phyloP scores from a whole-genome alignment of 768 basidiomycete genomes.

The Hericium alpestre region DNA sequence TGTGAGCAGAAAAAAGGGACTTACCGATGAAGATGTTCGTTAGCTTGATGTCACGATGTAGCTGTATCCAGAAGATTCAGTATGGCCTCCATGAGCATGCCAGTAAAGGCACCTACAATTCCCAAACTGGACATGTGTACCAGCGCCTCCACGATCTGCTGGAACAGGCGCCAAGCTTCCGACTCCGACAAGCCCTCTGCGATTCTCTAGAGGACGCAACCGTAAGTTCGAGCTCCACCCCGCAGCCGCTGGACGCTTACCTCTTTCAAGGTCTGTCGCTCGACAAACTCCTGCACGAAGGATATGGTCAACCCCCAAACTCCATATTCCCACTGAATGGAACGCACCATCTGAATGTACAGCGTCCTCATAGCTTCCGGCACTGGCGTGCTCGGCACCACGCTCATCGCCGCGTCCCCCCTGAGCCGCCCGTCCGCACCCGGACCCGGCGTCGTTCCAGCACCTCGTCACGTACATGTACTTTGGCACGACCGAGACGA shows the following conservation, averaged over 20 bases:
- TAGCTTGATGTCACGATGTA: conserved; percentile 84
- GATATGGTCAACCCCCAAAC: background rate
- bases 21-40: conserved; percentile 90
- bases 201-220: conserved; percentile 38
- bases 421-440: conserved; percentile 16
- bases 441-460: conserved; percentile 62
- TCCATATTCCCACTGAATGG: background rate
- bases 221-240: too few relatives aligned
- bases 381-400: conserved; percentile 5
- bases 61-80: conserved; percentile 21
- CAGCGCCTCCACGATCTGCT: conserved; percentile 82
- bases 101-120: conserved; percentile 44
- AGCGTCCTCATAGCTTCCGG: conserved; percentile 37
- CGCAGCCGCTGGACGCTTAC: conserved; percentile 22
- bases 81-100: background rate
- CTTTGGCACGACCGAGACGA: conserved; percentile 56
- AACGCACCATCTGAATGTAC: conserved; percentile 86
- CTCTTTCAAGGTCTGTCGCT: conserved; percentile 84
- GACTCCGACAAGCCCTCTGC: conserved; percentile 75
- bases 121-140: conserved; percentile 81
- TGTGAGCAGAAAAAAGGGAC: conserved; percentile 12
- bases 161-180: conserved; percentile 83
- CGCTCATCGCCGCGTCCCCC: conserved; percentile 5
- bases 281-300: conserved; percentile 66
- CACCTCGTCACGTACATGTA: conserved; percentile 74